Conservation (phyloP, 139 green algal genomes). For the Penium margaritaceum region DNA sequence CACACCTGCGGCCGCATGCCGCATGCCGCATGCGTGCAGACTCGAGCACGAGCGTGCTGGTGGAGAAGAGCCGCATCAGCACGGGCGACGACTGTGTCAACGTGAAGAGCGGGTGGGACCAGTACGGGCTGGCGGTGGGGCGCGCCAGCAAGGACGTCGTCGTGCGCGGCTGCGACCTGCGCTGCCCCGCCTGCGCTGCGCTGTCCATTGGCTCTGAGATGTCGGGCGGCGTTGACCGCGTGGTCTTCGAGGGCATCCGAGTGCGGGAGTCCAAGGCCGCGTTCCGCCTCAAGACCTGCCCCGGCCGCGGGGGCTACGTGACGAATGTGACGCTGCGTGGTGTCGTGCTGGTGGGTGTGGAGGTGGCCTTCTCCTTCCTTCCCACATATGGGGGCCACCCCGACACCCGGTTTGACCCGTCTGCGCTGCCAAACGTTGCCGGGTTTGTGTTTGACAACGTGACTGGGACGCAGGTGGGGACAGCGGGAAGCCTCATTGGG, state of each 20-base stretch:
- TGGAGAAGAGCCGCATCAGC: slow-evolving; percentile 25
- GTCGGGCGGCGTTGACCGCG: slow-evolving; percentile 27
- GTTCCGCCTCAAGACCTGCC: slow-evolving; percentile 21
- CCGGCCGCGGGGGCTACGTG: slow-evolving; percentile 30
- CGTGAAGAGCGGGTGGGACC: slow-evolving; percentile 46
- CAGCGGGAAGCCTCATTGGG: background rate
- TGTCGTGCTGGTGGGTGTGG: slow-evolving; percentile 14
- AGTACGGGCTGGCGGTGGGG: slow-evolving; percentile 25
- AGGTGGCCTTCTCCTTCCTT: background rate
- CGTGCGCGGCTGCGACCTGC: background rate
- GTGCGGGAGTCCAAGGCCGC: background rate
- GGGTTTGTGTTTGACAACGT: background rate
- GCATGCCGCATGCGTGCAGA: slow-evolving; percentile 15
- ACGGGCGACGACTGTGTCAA: slow-evolving; percentile 40
- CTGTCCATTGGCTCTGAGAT: slow-evolving; percentile 42
- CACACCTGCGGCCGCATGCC: background rate
- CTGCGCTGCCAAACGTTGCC: background rate
- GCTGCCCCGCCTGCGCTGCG: background rate
- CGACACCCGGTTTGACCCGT: slow-evolving; percentile 3
- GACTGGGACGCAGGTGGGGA: background rate
- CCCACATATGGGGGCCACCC: background rate
- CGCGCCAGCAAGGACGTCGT: slow-evolving; percentile 16
- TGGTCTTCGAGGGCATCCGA: slow-evolving; percentile 3
- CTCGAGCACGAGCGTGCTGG: slow-evolving; percentile 39
- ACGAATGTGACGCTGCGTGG: slow-evolving; percentile 6